phyloP scores from a whole-genome alignment of 495 filamentous ascomycete genomes.

The Xylaria cubensis region DNA sequence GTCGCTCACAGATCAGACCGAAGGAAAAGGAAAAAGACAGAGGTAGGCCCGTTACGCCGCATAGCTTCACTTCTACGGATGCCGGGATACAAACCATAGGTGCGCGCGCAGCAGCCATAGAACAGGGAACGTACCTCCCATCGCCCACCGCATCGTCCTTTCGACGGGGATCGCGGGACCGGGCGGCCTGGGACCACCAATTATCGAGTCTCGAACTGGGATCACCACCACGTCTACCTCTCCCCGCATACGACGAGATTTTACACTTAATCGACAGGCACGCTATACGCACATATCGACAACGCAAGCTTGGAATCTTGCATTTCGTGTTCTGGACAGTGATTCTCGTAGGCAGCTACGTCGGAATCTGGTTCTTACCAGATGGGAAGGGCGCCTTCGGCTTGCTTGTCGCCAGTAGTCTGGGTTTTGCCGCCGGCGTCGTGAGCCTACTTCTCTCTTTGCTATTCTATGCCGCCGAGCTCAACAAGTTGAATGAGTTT shows the following conservation, averaged over 20 bases:
- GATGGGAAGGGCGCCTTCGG: conserved; percentile 79
- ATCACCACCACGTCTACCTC: conserved; percentile 35
- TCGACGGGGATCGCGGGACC: conserved; percentile 28
- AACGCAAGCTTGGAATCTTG: conserved; percentile 69
- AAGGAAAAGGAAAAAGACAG: conserved; percentile 5
- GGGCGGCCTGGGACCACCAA: conserved; percentile 33
- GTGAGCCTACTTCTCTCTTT: conserved; percentile 86
- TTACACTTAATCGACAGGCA: conserved; percentile 71
- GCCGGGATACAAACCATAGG: conserved; percentile 81
- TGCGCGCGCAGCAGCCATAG: conserved; percentile 44
- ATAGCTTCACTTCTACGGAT: conserved; percentile 66
- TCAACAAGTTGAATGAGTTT: conserved; percentile 89
- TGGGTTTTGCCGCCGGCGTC: conserved; percentile 76
- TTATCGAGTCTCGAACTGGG: conserved; percentile 29
- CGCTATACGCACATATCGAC: conserved; percentile 67
- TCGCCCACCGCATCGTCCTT: conserved; percentile 37
- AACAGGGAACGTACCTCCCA: conserved; percentile 48
- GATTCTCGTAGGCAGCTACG: conserved; percentile 71
- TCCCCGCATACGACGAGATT: conserved; percentile 73
- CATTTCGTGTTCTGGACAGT: conserved; percentile 75
- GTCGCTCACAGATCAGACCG: conserved; percentile 1
- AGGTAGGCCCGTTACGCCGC: conserved; percentile 31
- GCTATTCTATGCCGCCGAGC: conserved; percentile 82
- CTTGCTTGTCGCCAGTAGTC: conserved; percentile 75
- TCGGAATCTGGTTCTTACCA: conserved; percentile 86